phyloP scores from a whole-genome alignment of 768 basidiomycete species.

The Tricholomella constricta region DNA sequence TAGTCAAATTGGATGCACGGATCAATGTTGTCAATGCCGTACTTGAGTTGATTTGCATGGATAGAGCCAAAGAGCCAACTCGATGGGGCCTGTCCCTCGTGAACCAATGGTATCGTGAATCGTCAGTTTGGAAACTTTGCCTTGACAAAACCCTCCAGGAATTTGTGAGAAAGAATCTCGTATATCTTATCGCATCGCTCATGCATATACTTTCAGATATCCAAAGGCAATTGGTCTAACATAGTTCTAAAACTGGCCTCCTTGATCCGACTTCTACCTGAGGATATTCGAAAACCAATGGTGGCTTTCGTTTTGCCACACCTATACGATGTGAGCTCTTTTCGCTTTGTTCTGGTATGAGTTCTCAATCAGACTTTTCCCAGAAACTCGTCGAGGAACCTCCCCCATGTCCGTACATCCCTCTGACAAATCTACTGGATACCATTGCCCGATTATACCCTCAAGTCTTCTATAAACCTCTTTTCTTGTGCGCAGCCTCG shows the following conservation, averaged over 20 bases:
- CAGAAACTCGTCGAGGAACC: slow-evolving; percentile 59
- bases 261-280: slow-evolving; percentile 46
- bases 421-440: slow-evolving; percentile 53
- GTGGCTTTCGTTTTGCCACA: slow-evolving; percentile 44
- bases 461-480: slow-evolving; percentile 68
- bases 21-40: slow-evolving; percentile 42
- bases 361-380: slow-evolving; percentile 35
- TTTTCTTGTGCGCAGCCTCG: slow-evolving; percentile 70
- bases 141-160: slow-evolving; percentile 43
- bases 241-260: slow-evolving; percentile 42
- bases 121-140: slow-evolving; percentile 40
- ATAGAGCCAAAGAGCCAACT: slow-evolving; percentile 24
- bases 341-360: background rate
- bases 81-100: slow-evolving; percentile 34
- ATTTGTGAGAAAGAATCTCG: slow-evolving; percentile 36
- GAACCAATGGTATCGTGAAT: slow-evolving; percentile 41
- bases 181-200: background rate
- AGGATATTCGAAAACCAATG: slow-evolving; percentile 46
- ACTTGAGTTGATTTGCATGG: slow-evolving; percentile 39
- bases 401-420: slow-evolving; percentile 46
- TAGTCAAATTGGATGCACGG: slow-evolving; percentile 34
- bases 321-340: slow-evolving; percentile 49
- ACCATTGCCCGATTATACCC: slow-evolving; percentile 54
- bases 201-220: slow-evolving; percentile 31
- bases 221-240: slow-evolving; percentile 42